Conservation (phyloP, 116 monocot genomes). For the Zostera marina region DNA sequence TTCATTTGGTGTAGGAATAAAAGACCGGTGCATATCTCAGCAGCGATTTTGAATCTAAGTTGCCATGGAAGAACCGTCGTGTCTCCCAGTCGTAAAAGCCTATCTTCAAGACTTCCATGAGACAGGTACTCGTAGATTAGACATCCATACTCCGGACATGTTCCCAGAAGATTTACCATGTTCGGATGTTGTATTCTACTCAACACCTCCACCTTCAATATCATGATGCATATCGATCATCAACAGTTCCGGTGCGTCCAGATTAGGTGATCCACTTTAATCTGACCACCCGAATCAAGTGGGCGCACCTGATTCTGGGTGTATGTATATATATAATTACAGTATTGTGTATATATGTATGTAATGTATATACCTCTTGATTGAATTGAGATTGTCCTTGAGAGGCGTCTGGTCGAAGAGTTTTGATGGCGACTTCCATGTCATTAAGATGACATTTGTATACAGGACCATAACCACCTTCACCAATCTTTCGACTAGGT, state of each 20-base stretch:
- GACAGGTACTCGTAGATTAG: slow-evolving; percentile 71
- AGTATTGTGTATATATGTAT: too few relatives aligned
- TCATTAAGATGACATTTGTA: slow-evolving; percentile 49
- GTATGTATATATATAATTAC: too few relatives aligned
- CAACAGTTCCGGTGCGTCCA: too few relatives aligned
- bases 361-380: slow-evolving; percentile 44
- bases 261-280: too few relatives aligned
- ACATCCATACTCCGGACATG: slow-evolving; percentile 55
- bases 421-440: slow-evolving; percentile 59
- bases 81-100: slow-evolving; percentile 19
- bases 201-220: slow-evolving; percentile 34
- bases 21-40: slow-evolving; percentile 48
- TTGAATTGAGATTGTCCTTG: slow-evolving; percentile 71
- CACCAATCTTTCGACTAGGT: slow-evolving; percentile 43
- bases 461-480: slow-evolving; percentile 89
- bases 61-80: slow-evolving; percentile 42
- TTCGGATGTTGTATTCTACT: slow-evolving; percentile 66
- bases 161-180: slow-evolving; percentile 60
- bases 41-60: slow-evolving; percentile 44
- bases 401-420: slow-evolving; percentile 39
- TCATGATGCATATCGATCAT: too few relatives aligned
- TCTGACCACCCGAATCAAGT: too few relatives aligned
- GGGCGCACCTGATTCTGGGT: too few relatives aligned
- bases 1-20: slow-evolving; percentile 64
- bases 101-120: slow-evolving; percentile 60